Base-by-base conservation (phyloP, 306 rosid genomes). In the Cucurbita moschata region DNA sequence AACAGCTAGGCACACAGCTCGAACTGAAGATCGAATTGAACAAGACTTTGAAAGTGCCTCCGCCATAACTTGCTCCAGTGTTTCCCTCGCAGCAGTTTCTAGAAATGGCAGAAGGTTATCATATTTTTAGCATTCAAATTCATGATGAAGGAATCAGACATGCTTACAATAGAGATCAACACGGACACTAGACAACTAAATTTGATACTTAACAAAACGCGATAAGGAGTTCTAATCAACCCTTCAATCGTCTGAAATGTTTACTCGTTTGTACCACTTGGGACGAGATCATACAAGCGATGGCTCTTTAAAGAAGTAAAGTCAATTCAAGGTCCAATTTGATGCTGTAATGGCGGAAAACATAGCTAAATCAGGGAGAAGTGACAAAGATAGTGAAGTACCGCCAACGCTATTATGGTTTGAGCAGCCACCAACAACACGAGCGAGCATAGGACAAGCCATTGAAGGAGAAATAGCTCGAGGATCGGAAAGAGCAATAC, bases 371-470 rank as follows among this genome's bases (percentile, higher is more conserved):
- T 42, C 66, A 7, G 19, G 26, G 42, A 47, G 67, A 47, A 16
- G 26, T 26, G n/a, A 42, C 7, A 56, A 8, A 15, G 15, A 75
- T 12, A 26, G 35, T 14, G 10, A 56, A 58, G 65, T 78, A 92
- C 98, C 98, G 75, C 98, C 98, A 73, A 88, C 90, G 69, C 98
- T 90, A 76, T 92, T 92, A 80, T 90, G 98, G 77, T 92, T 92
- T 76, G 98, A 88, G 85, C 93, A 92, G 59, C 98, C 98, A 57
- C 96, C 89, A 69, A 88, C 90, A 73, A 96, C 89, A 14, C 93
- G 91, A 1, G 91, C 88, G 56, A 92, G 91, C 1, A 88, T 63
- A 6, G 96, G 96, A 44, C 83, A 89, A 44, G 90, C 83, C 23
- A 87, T 80, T 6, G 89, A 85, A 11, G 79, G 84, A 40, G 72